These are phyloP conservation scores for Mycena kentingensis DNA, from an alignment of 768 basidiomycete species.

Conservation along the genomic window DNA sequence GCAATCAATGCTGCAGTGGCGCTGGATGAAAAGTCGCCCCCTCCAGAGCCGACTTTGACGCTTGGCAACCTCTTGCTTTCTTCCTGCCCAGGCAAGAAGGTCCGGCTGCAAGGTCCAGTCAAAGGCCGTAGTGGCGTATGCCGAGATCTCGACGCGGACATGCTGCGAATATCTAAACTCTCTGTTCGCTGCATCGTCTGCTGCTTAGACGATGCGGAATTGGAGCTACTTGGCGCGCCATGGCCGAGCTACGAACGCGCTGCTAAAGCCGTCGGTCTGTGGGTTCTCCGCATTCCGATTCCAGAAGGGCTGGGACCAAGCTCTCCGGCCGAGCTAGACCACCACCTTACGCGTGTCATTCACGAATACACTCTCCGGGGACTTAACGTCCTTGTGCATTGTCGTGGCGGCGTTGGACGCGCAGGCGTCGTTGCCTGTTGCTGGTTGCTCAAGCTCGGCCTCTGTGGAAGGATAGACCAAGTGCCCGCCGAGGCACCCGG, in stretches of 20 bases:
- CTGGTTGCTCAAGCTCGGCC: constrained; percentile 89
- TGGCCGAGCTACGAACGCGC: constrained; percentile 74
- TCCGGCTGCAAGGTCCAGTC: constrained; percentile 72
- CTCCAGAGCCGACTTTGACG: constrained; percentile 26
- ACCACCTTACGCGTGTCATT: constrained; percentile 65
- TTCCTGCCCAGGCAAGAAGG: constrained; percentile 96
- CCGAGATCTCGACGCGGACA: constrained; percentile 76
- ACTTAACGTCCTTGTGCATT: constrained; percentile 77
- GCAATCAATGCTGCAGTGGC: constrained; percentile 38
- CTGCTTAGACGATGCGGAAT: constrained; percentile 84
- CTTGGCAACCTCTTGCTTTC: constrained; percentile 89
- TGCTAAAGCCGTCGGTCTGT: constrained; percentile 67
- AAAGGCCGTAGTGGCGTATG: constrained; percentile 82
- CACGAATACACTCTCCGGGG: constrained; percentile 73
- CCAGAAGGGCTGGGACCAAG: constrained; percentile 88
- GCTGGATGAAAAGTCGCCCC: constrained; percentile 13
- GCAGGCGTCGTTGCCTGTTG: constrained; percentile 91
- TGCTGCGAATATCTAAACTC: constrained; percentile 70
- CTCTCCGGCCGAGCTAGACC: constrained; percentile 57
- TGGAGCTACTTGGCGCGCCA: constrained; percentile 81
- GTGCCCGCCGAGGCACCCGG: constrained; percentile 2
- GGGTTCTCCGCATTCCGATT: constrained; percentile 82
- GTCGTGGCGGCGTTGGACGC: constrained; percentile 91
- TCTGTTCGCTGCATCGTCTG: constrained; percentile 84
- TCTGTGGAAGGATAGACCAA: constrained; percentile 69